phyloP scores from a whole-genome alignment of 495 filamentous ascomycete genomes.

The Chaetomium tenue region DNA sequence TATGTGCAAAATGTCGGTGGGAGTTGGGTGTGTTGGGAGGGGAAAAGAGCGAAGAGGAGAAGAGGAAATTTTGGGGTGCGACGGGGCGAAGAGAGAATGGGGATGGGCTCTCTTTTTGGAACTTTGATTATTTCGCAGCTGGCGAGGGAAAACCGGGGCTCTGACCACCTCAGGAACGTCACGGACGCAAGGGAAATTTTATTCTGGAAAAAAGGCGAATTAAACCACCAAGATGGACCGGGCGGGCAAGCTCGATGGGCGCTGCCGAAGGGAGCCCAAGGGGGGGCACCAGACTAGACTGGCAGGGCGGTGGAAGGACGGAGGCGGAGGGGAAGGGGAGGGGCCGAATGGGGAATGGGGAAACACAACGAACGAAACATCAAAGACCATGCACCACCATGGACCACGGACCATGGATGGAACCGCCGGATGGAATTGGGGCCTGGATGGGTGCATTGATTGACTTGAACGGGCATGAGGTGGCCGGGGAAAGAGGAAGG shows the following conservation, averaged over 20 bases:
- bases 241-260: slow-evolving; percentile 3
- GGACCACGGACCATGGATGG: not conserved
- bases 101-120: slow-evolving; percentile 50
- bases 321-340: not conserved
- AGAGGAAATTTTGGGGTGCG: slow-evolving; percentile 48
- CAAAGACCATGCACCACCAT: not conserved
- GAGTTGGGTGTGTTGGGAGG: slow-evolving; percentile 41
- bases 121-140: slow-evolving; percentile 42
- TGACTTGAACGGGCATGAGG: not conserved
- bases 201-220: slow-evolving; percentile 46
- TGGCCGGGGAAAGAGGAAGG: not conserved
- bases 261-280: slow-evolving; percentile 6
- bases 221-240: slow-evolving; percentile 42
- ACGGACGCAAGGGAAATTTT: slow-evolving; percentile 45
- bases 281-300: no score
- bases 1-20: slow-evolving; percentile 40
- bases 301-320: slow-evolving; percentile 1
- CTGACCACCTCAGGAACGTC: slow-evolving; percentile 39
- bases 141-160: slow-evolving; percentile 51
- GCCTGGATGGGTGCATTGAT: slow-evolving; percentile 8
- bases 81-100: slow-evolving; percentile 37
- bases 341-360: slow-evolving; percentile 16
- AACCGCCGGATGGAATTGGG: slow-evolving; percentile 15
- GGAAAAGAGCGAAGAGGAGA: slow-evolving; percentile 42
- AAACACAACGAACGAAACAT: slow-evolving; percentile 12